phyloP scores from a whole-genome alignment of 2,329 filamentous ascomycete genomes.

The Penicillium palitans region DNA sequence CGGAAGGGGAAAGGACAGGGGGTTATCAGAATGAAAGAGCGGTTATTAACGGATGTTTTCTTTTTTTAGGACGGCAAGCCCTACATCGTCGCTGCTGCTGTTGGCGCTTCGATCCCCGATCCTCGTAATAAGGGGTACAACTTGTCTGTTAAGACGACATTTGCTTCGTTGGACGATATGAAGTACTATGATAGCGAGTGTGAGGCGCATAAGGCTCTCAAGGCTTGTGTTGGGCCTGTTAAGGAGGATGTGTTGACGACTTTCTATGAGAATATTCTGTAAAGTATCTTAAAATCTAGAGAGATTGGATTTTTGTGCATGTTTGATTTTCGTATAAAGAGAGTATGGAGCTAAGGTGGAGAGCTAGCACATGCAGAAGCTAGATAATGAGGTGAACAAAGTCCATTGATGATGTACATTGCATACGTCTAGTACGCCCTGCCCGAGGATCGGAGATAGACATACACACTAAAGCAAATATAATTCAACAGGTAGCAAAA shows the following conservation, averaged over 20 bases:
- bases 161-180: constrained; percentile 66
- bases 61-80: constrained; percentile 63
- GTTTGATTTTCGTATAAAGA: not conserved
- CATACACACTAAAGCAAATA: constrained; percentile 11
- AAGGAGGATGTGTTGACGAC: constrained; percentile 41
- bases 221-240: constrained; percentile 33
- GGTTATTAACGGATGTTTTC: not conserved
- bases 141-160: constrained; percentile 62
- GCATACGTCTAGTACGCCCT: constrained; percentile 24
- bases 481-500: constrained; percentile 10
- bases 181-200: constrained; percentile 66
- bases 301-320: not conserved
- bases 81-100: constrained; percentile 64
- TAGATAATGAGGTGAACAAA: constrained; percentile 3
- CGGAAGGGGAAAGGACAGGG: not conserved
- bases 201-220: constrained; percentile 55
- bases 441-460: constrained; percentile 8
- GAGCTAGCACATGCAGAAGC: not conserved
- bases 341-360: not conserved
- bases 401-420: constrained; percentile 29
- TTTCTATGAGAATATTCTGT: constrained; percentile 41
- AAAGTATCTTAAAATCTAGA: constrained; percentile 3
- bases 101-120: constrained; percentile 57
- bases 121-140: constrained; percentile 66
- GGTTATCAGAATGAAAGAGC: not conserved